phyloP scores from a whole-genome alignment of 169 alveolate species.

The Plasmodium gallinaceum region DNA sequence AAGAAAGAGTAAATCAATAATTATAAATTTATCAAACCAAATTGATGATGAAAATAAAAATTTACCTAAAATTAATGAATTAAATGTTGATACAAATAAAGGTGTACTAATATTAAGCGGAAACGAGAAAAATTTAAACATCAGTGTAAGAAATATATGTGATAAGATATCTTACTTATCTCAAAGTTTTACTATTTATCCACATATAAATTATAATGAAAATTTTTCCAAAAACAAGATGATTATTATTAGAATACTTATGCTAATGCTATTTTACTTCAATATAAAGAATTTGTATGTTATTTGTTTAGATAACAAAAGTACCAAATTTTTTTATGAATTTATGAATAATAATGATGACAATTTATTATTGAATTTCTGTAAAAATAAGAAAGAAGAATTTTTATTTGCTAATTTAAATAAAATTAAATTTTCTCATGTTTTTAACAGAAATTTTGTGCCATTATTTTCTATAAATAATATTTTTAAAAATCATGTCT shows the following conservation, averaged over 20 bases:
- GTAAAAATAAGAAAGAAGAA: slow-evolving; percentile 1
- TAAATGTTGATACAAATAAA: slow-evolving; percentile 60
- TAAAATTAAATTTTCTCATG: slow-evolving; percentile 54
- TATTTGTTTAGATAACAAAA: slow-evolving; percentile 50
- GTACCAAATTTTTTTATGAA: slow-evolving; percentile 46
- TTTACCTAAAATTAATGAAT: slow-evolving; percentile 13
- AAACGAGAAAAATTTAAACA: slow-evolving; percentile 36
- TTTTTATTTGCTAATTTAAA: slow-evolving; percentile 17
- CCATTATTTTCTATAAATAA: slow-evolving; percentile 28
- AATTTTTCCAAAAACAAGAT: neutral
- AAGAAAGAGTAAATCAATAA: slow-evolving; percentile 26
- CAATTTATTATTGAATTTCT: neutral
- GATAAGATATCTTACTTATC: slow-evolving; percentile 65
- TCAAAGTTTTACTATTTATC: slow-evolving; percentile 58
- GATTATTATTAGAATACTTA: slow-evolving; percentile 27
- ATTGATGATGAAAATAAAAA: slow-evolving; percentile 26
- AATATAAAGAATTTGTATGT: slow-evolving; percentile 44
- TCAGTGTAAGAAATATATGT: slow-evolving; percentile 65
- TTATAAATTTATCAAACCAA: slow-evolving; percentile 25
- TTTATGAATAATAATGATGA: slow-evolving; percentile 33
- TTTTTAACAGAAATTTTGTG: slow-evolving; percentile 51
- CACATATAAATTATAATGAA: slow-evolving; percentile 32
- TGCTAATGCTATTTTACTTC: slow-evolving; percentile 57
- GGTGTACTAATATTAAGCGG: slow-evolving; percentile 60
- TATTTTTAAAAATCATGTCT: slow-evolving; percentile 51